Conservation (phyloP, 1,284 basidiomycete genomes). For the Veloboletus limbatus region DNA sequence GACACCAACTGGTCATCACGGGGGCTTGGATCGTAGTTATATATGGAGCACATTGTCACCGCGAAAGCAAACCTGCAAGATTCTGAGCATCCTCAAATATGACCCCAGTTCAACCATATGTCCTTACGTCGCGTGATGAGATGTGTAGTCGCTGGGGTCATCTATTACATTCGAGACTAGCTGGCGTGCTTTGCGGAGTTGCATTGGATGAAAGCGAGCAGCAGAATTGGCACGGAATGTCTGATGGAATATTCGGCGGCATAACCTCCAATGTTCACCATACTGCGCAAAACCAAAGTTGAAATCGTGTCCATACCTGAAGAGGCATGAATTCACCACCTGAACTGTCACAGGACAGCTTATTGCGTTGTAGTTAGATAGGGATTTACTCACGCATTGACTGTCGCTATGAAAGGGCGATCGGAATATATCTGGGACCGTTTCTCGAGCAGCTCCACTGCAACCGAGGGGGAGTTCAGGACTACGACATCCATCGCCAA, state of each 20-base stretch:
- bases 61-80: slow-evolving; percentile 17
- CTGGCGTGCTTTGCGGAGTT: slow-evolving; percentile 20
- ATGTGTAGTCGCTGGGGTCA: slow-evolving; percentile 4
- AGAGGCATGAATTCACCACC: background rate
- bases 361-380: background rate
- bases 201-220: too few species aligned
- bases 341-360: too few species aligned
- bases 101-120: too few species aligned
- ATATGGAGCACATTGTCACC: slow-evolving; percentile 18
- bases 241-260: slow-evolving; percentile 18
- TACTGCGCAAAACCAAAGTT: slow-evolving; percentile 15
- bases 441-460: slow-evolving; percentile 20
- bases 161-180: slow-evolving; percentile 17
- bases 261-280: slow-evolving; percentile 17
- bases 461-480: slow-evolving; percentile 13
- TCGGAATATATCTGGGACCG: slow-evolving; percentile 23
- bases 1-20: slow-evolving; percentile 21
- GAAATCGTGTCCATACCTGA: slow-evolving; percentile 18
- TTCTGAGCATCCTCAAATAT: background rate
- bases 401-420: slow-evolving; percentile 18
- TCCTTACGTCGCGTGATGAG: slow-evolving; percentile 16
- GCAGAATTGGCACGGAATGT: too few species aligned
- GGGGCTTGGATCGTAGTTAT: slow-evolving; percentile 27
- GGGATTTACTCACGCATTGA: slow-evolving; percentile 16
- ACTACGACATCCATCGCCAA: slow-evolving; percentile 22